A percentile compares a stretch with the other conserved stretches of the same genome.
phyloP scores from a whole-genome alignment of 2,329 filamentous ascomycete genomes.

The Neofusicoccum ribis region DNA sequence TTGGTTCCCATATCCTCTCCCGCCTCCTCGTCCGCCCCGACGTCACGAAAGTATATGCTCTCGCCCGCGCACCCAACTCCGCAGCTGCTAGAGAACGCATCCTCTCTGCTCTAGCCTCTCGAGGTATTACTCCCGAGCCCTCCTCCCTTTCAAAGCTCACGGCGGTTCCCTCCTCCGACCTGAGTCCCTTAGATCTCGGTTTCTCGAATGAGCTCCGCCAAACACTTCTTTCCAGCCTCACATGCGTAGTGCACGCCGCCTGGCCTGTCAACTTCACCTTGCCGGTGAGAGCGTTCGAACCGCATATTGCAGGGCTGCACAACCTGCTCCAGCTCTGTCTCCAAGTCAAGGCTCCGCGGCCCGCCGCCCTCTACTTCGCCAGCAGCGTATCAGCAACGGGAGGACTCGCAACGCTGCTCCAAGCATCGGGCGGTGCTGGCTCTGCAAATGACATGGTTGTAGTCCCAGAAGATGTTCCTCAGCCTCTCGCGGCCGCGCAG shows the following conservation, averaged over 20 bases:
- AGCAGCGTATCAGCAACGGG: slow-evolving; percentile 34
- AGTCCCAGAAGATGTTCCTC: slow-evolving; percentile 39
- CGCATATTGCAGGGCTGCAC: slow-evolving; percentile 46
- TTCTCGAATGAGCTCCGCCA: slow-evolving; percentile 29
- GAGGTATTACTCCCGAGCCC: slow-evolving; percentile 34
- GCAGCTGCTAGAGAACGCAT: slow-evolving; percentile 28
- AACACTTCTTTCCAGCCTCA: slow-evolving; percentile 31
- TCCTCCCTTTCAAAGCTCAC: slow-evolving; percentile 30
- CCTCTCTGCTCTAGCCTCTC: slow-evolving; percentile 34
- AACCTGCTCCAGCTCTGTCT: slow-evolving; percentile 47
- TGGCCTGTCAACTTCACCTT: slow-evolving; percentile 62
- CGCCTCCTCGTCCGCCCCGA: slow-evolving; percentile 30
- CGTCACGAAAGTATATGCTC: slow-evolving; percentile 49
- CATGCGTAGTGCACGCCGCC: slow-evolving; percentile 53
- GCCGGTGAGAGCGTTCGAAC: slow-evolving; percentile 51
- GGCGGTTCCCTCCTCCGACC: slow-evolving; percentile 39
- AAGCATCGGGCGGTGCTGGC: background rate
- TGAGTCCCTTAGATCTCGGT: slow-evolving; percentile 44
- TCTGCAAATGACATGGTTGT: slow-evolving; percentile 18
- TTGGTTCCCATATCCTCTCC: slow-evolving; percentile 60
- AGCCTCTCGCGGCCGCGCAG: slow-evolving; percentile 44
- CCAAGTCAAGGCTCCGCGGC: slow-evolving; percentile 31
- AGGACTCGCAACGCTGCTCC: background rate
- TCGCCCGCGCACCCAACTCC: slow-evolving; percentile 49
- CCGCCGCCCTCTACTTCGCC: slow-evolving; percentile 47